A percentile compares a stretch with the other conserved stretches of the same genome.
These are phyloP conservation scores for Yamadazyma songkhlaensis DNA, from an alignment of 1,139 yeast genomes.

Conservation along the genomic window DNA sequence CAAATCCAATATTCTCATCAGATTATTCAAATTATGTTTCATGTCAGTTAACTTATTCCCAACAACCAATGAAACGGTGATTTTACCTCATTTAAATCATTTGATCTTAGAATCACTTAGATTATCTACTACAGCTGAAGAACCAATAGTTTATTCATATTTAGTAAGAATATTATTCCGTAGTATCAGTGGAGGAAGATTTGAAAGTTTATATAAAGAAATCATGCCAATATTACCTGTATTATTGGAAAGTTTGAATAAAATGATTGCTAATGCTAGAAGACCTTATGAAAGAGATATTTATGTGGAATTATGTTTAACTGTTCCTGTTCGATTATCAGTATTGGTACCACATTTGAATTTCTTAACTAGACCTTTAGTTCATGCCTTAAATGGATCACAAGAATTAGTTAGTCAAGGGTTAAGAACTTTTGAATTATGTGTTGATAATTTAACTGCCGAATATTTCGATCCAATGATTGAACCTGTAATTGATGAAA, in stretches of 20 bases:
- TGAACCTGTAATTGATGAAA: conserved; percentile 92
- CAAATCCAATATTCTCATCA: conserved; percentile 75
- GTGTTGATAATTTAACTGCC: conserved; percentile 94
- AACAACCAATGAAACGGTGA: conserved; percentile 77
- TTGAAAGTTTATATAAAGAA: conserved; percentile 87
- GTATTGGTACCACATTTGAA: conserved; percentile 91
- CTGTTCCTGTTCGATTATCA: conserved; percentile 92
- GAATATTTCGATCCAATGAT: conserved; percentile 96
- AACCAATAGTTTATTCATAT: conserved; percentile 87
- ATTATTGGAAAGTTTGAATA: conserved; percentile 78
- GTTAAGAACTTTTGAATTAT: conserved; percentile 86
- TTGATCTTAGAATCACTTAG: conserved; percentile 79
- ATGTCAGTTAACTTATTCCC: conserved; percentile 96
- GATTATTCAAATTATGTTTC: conserved; percentile 86
- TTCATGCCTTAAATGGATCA: conserved; percentile 83
- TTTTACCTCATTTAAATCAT: conserved; percentile 82
- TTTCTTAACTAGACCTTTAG: conserved; percentile 86
- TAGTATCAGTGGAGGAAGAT: conserved; percentile 94
- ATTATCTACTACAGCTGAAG: conserved; percentile 83
- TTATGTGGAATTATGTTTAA: conserved; percentile 89
- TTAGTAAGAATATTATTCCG: conserved; percentile 86
- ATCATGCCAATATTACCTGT: conserved; percentile 89
- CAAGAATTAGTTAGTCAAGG: conserved; percentile 95
- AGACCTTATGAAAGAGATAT: conserved; percentile 90
- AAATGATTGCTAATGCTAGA: conserved; percentile 78